Conservation (phyloP, 768 basidiomycete species). For the Mycena rosella region DNA sequence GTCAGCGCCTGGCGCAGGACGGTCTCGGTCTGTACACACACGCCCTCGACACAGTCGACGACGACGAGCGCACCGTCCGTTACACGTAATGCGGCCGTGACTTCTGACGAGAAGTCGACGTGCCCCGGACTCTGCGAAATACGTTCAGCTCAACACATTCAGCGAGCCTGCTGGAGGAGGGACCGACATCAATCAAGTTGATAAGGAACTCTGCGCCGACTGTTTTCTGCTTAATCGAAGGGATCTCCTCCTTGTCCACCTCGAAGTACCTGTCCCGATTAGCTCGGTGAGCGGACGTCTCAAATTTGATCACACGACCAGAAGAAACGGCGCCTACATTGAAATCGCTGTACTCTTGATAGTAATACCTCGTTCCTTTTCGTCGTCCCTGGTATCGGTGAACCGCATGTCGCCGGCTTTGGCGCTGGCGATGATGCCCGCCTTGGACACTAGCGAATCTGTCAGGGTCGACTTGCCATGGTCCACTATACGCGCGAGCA, state of each 20-base stretch:
- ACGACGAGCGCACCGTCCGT: constrained; percentile 99
- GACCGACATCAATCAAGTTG: constrained; percentile 91
- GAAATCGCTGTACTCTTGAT: constrained; percentile 99
- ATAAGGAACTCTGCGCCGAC: constrained; percentile 97
- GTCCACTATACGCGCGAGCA: constrained; percentile 74
- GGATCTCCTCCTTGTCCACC: constrained; percentile 88
- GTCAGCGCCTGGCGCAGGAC: constrained; percentile 96
- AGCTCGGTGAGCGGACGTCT: background rate
- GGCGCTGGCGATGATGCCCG: constrained; percentile 94
- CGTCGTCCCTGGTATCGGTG: constrained; percentile 96
- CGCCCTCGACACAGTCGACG: constrained; percentile 99
- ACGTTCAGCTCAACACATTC: background rate
- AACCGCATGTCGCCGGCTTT: constrained; percentile 97
- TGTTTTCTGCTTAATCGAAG: constrained; percentile 92
- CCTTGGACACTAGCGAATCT: constrained; percentile 98
- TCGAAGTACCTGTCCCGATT: constrained; percentile 87
- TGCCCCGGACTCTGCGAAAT: constrained; percentile 80
- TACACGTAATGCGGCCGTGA: constrained; percentile 99
- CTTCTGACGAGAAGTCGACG: constrained; percentile 99
- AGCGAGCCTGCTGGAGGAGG: background rate
- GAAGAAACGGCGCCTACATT: constrained; percentile 7
- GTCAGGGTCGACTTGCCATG: constrained; percentile 99
- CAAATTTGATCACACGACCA: background rate
- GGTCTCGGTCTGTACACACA: constrained; percentile 99
- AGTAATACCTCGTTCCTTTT: constrained; percentile 99